phyloP scores from a whole-genome alignment of 345 rosid species.

The Gossypium sturtianum region DNA sequence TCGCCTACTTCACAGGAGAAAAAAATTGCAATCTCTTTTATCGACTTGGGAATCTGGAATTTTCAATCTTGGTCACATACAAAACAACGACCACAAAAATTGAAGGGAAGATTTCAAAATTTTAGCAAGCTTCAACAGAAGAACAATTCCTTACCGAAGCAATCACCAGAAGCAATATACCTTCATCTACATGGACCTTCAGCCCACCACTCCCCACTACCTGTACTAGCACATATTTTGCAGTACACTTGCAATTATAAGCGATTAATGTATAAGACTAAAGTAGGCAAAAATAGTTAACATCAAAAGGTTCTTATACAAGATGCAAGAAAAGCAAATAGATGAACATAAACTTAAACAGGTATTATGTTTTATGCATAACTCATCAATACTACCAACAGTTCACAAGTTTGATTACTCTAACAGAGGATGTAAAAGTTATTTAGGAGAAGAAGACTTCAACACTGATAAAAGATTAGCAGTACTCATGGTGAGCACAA shows the following conservation, averaged over 20 bases:
- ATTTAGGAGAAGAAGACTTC: not conserved
- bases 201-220: not conserved
- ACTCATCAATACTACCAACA: not conserved
- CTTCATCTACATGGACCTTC: not conserved
- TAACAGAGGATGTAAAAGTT: not conserved
- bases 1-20: not conserved
- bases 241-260: not conserved
- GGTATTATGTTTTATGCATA: not conserved
- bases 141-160: not conserved
- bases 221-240: too few species aligned
- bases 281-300: not conserved
- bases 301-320: not conserved
- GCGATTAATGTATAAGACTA: too few species aligned
- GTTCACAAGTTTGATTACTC: not conserved
- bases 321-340: not conserved
- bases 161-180: not conserved
- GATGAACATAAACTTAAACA: not conserved
- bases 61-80: not conserved
- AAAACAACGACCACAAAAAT: not conserved
- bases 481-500: not conserved
- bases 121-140: not conserved
- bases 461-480: not conserved
- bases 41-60: not conserved
- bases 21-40: not conserved
- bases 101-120: not conserved